These are phyloP conservation scores for Metarhizium anisopliae DNA, from an alignment of 2,329 filamentous ascomycete species.

Conservation along the genomic window DNA sequence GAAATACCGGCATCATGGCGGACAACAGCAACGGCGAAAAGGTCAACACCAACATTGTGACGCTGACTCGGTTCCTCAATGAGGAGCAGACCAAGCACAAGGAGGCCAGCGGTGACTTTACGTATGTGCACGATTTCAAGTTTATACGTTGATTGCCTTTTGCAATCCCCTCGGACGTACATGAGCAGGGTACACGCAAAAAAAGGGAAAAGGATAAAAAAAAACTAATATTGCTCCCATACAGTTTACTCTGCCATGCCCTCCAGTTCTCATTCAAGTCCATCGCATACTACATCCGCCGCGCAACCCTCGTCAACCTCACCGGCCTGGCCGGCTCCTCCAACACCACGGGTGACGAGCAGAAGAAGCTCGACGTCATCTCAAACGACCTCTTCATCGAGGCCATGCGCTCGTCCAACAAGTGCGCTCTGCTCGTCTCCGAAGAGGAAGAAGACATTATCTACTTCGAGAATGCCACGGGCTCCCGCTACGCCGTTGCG, in stretches of 20 bases:
- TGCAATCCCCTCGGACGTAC: no score
- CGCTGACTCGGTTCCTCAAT: constrained; percentile 88
- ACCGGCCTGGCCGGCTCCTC: constrained; percentile 90
- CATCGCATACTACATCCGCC: constrained; percentile 97
- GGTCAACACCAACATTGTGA: constrained; percentile 94
- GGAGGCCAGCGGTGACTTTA: constrained; percentile 97
- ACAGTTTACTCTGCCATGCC: constrained; percentile 86
- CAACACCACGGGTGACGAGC: constrained; percentile 93
- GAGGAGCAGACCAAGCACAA: constrained; percentile 91
- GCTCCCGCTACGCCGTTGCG: constrained; percentile 84
- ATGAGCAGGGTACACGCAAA: no score
- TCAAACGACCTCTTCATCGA: constrained; percentile 97
- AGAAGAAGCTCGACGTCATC: constrained; percentile 99
- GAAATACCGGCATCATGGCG: constrained; percentile 17
- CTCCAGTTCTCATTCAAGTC: constrained; percentile 99
- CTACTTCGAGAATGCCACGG: constrained; percentile 66
- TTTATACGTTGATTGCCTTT: no score
- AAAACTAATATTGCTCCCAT: not conserved
- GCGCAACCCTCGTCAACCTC: constrained; percentile 89
- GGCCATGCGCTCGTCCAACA: constrained; percentile 86
- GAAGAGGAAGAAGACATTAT: constrained; percentile 95
- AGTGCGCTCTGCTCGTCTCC: constrained; percentile 87
- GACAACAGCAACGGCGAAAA: constrained; percentile 51
- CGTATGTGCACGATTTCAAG: constrained; percentile 46
- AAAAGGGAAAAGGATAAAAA: no score